Conservation (phyloP, 1,139 yeast species). For the Suhomyces terraborum region DNA sequence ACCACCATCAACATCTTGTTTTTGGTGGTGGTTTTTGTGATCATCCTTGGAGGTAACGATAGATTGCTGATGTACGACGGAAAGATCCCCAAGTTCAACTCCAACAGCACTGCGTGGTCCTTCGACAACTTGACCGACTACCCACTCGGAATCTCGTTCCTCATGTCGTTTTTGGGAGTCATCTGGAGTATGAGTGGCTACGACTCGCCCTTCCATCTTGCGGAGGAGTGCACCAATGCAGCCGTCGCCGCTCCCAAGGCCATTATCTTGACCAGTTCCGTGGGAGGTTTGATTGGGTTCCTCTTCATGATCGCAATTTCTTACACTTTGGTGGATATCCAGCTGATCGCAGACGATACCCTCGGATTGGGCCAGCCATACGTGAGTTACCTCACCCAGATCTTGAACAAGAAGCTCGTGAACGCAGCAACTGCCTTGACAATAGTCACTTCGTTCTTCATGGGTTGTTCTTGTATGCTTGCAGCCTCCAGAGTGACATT, state of each 20-base stretch:
- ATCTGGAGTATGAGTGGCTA: slow-evolving; percentile 80
- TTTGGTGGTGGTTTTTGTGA: slow-evolving; percentile 55
- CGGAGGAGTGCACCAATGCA: slow-evolving; percentile 73
- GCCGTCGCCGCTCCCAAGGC: slow-evolving; percentile 67
- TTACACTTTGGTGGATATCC: slow-evolving; percentile 59
- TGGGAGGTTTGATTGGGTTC: slow-evolving; percentile 66
- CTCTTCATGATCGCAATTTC: slow-evolving; percentile 66
- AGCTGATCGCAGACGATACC: slow-evolving; percentile 51
- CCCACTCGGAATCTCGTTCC: slow-evolving; percentile 64
- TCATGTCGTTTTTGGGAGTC: slow-evolving; percentile 63
- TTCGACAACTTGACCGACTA: slow-evolving; percentile 65
- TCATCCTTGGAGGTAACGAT: slow-evolving; percentile 58
- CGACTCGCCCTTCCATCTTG: slow-evolving; percentile 72
- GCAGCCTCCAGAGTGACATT: slow-evolving; percentile 71
- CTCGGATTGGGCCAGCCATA: slow-evolving; percentile 66
- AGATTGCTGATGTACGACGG: slow-evolving; percentile 31
- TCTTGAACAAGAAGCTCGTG: slow-evolving; percentile 47
- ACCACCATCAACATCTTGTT: slow-evolving; percentile 54
- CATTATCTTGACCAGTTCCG: slow-evolving; percentile 61
- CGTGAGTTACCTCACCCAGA: slow-evolving; percentile 57
- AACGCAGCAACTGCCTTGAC: slow-evolving; percentile 62
- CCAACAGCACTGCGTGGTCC: slow-evolving; percentile 54
- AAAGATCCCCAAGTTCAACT: slow-evolving; percentile 49
- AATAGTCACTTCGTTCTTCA: slow-evolving; percentile 58
- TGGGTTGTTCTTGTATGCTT: slow-evolving; percentile 72